Conservation (phyloP, 2,329 filamentous ascomycete species). For the Berkeleyomyces basicola region DNA sequence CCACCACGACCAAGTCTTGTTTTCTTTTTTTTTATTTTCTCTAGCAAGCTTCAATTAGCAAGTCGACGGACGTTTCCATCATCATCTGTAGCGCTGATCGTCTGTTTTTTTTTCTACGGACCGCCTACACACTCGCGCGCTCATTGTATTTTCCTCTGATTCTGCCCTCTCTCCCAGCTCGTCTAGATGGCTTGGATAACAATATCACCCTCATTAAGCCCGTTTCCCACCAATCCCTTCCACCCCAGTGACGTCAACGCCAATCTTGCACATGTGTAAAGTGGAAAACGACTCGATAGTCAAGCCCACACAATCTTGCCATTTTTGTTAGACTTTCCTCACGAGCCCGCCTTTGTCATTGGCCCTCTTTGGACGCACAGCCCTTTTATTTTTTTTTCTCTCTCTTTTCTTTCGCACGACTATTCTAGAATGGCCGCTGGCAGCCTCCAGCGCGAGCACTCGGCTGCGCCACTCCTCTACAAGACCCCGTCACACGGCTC, state of each 20-base stretch:
- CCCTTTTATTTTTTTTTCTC: not conserved
- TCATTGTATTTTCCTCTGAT: no score
- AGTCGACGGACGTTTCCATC: no score
- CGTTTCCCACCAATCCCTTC: not conserved
- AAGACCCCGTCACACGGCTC: not conserved
- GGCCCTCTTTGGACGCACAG: no score
- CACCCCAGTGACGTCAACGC: not conserved
- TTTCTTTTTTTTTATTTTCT: not conserved
- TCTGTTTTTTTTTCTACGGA: not conserved
- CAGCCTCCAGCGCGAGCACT: slow-evolving; percentile 2
- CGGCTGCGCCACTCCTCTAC: slow-evolving; percentile 9
- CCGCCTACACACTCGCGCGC: no score
- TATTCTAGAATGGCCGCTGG: not conserved
- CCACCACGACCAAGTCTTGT: no score
- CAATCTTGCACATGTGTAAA: not conserved
- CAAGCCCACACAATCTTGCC: not conserved
- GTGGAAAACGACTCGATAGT: not conserved
- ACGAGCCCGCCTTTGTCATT: not conserved
- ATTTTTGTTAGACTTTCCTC: not conserved
- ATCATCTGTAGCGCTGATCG: no score
- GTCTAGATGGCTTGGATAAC: slow-evolving; percentile 1
- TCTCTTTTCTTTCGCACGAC: not conserved
- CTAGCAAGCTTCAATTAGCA: not conserved
- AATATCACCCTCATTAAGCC: not conserved
- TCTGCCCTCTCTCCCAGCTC: not conserved